A percentile compares a stretch with the other conserved stretches of the same genome.
phyloP scores from a whole-genome alignment of 345 rosid species.

The Corchorus olitorius region DNA sequence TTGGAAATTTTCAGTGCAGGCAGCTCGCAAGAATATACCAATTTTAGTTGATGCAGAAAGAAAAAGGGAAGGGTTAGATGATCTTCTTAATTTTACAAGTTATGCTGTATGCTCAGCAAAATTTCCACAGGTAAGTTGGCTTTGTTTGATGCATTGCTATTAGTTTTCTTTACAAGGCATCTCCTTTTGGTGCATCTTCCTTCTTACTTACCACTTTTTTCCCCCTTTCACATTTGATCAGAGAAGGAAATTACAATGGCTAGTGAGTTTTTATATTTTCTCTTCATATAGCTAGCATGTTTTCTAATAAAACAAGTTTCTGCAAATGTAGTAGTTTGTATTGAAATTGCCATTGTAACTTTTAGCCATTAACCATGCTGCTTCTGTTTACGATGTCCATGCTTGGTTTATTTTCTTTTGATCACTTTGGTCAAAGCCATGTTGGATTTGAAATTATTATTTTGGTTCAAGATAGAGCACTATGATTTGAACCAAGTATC shows the following conservation, averaged over 20 bases:
- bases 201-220: background rate
- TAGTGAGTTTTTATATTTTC: background rate
- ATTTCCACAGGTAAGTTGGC: slow-evolving; percentile 68
- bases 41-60: slow-evolving; percentile 82
- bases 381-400: background rate
- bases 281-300: background rate
- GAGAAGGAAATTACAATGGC: background rate
- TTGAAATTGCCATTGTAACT: background rate
- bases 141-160: slow-evolving; percentile 18
- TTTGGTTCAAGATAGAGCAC: too few species aligned
- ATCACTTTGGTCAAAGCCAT: background rate
- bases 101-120: slow-evolving; percentile 78
- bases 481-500: too few species aligned
- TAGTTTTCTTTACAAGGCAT: background rate
- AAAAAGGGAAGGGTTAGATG: slow-evolving; percentile 76
- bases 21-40: slow-evolving; percentile 67
- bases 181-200: background rate
- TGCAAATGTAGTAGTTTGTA: background rate
- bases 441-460: too few species aligned
- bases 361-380: background rate
- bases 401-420: background rate
- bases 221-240: background rate
- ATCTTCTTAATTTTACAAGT: slow-evolving; percentile 59
- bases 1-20: slow-evolving; percentile 66
- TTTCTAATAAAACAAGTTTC: background rate